phyloP scores from a whole-genome alignment of 1,139 yeast genomes.

The Debaryomyces coudertii region DNA sequence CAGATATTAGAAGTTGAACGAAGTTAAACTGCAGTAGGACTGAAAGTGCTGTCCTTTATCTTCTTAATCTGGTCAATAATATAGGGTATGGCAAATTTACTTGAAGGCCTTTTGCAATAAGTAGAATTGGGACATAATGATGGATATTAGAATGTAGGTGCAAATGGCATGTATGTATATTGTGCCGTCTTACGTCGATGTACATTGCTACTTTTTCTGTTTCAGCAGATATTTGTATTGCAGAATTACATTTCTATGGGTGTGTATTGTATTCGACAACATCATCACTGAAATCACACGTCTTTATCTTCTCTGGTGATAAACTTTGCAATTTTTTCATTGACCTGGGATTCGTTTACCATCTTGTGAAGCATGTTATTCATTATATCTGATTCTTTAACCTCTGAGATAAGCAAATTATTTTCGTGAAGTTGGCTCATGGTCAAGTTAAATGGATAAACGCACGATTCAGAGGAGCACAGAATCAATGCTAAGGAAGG shows the following conservation, averaged over 20 bases:
- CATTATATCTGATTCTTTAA: constrained; percentile 31
- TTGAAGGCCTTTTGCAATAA: too few species aligned
- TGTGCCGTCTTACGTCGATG: too few species aligned
- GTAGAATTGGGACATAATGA: too few species aligned
- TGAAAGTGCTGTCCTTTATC: not conserved
- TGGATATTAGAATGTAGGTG: too few species aligned
- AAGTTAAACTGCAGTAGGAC: not conserved
- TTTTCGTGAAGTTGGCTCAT: constrained; percentile 29
- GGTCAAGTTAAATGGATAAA: constrained; percentile 37
- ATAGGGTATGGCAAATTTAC: not conserved
- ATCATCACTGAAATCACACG: not conserved
- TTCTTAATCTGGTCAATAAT: not conserved
- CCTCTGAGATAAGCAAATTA: constrained; percentile 25
- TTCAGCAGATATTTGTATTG: not conserved
- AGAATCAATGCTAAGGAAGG: constrained; percentile 30
- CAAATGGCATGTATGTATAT: too few species aligned
- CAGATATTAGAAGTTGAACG: not conserved
- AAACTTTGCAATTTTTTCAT: constrained; percentile 30
- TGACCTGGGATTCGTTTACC: constrained; percentile 26
- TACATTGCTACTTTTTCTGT: too few species aligned
- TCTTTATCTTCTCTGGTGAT: constrained; percentile 30
- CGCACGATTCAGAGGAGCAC: constrained; percentile 32
- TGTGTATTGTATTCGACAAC: constrained; percentile 7
- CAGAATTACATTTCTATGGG: not conserved
- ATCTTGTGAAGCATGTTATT: constrained; percentile 27